Evolutionary conservation across 2,329 filamentous ascomycete species (phyloP).

Genomic region (Hypoxylon sp.): DNA sequence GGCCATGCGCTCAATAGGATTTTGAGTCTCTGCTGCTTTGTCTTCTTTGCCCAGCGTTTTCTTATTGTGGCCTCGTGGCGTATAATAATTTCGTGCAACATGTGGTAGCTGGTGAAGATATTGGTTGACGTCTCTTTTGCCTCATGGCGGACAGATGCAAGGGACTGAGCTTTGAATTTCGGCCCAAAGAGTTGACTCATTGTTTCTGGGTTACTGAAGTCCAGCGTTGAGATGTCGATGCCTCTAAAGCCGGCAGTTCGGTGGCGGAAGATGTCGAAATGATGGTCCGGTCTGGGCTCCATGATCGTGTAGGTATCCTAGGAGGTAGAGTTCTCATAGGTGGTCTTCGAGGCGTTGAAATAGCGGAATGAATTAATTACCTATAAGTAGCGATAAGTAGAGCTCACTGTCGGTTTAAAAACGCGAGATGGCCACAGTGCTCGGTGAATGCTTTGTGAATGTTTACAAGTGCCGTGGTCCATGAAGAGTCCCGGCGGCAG

Average conservation of each 20-base stretch:
- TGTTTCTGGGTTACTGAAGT: neutral
- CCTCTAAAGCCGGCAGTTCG: neutral
- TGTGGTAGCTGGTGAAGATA: constrained; percentile 54
- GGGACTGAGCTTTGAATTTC: neutral
- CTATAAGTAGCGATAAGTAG: too few species aligned
- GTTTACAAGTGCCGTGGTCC: too few species aligned
- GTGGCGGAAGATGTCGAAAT: neutral
- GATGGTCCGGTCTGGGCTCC: neutral
- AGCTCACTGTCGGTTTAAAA: too few species aligned
- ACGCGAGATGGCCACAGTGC: too few species aligned
- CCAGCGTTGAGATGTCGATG: neutral
- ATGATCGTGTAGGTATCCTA: too few species aligned
- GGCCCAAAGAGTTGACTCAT: neutral
- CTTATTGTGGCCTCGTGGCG: constrained; percentile 65
- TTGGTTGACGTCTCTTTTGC: constrained; percentile 21
- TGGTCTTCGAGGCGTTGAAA: too few species aligned
- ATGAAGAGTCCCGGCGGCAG: too few species aligned
- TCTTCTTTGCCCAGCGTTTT: constrained; percentile 68
- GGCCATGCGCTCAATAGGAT: constrained; percentile 64
- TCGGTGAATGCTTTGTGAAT: too few species aligned
- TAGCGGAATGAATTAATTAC: too few species aligned
- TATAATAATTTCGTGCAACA: constrained; percentile 58
- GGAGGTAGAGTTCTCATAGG: too few species aligned
- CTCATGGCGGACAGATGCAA: constrained; percentile 27
- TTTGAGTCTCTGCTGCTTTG: constrained; percentile 57